Percentiles rank a stretch among this genome's conserved stretches.
phyloP scores from a whole-genome alignment of 768 basidiomycete genomes.

The Lactifluus hygrophoroides region DNA sequence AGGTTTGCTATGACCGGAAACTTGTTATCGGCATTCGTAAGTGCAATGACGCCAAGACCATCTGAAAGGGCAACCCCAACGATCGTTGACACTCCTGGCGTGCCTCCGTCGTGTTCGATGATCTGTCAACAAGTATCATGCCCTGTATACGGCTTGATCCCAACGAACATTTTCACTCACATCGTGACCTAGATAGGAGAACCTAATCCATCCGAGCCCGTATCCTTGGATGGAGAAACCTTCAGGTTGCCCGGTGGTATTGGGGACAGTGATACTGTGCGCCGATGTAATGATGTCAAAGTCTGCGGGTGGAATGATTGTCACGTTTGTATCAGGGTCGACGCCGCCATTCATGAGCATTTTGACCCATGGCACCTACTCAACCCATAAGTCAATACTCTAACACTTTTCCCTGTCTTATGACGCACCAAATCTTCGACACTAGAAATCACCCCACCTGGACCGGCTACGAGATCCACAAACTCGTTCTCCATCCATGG shows the following conservation, averaged over 20 bases:
- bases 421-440: slow-evolving; percentile 35
- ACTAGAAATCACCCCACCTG: slow-evolving; percentile 39
- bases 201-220: slow-evolving; percentile 36
- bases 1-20: too few species aligned
- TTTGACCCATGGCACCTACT: slow-evolving; percentile 33
- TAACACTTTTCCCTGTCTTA: background rate
- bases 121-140: slow-evolving; percentile 23
- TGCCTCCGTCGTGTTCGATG: slow-evolving; percentile 26
- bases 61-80: slow-evolving; percentile 31
- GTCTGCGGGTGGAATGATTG: slow-evolving; percentile 28
- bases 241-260: slow-evolving; percentile 16
- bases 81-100: slow-evolving; percentile 29
- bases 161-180: slow-evolving; percentile 24
- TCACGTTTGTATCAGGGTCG: slow-evolving; percentile 25
- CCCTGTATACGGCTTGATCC: background rate
- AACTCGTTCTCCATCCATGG: slow-evolving; percentile 25
- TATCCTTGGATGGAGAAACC: slow-evolving; percentile 27
- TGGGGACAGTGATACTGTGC: slow-evolving; percentile 23
- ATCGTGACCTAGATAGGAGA: slow-evolving; percentile 34
- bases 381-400: background rate
- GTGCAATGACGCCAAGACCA: slow-evolving; percentile 28
- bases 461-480: slow-evolving; percentile 27
- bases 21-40: too few species aligned
- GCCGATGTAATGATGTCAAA: slow-evolving; percentile 28
- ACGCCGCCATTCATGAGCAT: slow-evolving; percentile 30